Conservation (phyloP, 2,329 filamentous ascomycete species). For the Gyromitra esculenta region DNA sequence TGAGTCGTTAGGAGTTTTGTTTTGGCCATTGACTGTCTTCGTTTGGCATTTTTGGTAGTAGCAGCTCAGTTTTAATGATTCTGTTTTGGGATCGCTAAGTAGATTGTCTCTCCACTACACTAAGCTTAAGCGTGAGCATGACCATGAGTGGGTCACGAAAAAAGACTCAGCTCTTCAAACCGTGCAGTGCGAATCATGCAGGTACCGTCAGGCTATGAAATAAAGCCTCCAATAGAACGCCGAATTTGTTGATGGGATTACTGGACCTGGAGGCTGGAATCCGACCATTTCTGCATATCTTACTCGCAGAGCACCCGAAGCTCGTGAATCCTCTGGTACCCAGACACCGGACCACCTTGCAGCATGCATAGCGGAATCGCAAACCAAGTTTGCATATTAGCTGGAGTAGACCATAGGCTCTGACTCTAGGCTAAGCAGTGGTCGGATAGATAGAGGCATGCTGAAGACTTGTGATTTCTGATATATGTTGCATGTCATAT, state of each 20-base stretch:
- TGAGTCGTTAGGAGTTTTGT: slow-evolving; percentile 26
- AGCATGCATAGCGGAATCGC: not conserved
- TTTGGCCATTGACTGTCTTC: slow-evolving; percentile 24
- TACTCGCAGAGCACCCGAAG: slow-evolving; percentile 12
- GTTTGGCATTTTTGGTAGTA: slow-evolving; percentile 27
- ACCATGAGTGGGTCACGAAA: not conserved
- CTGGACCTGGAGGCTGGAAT: not conserved
- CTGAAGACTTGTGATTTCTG: slow-evolving; percentile 17
- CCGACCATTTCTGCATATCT: not conserved
- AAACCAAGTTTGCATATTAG: not conserved
- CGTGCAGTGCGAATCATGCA: not conserved
- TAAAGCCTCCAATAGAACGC: not conserved
- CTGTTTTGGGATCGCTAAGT: slow-evolving; percentile 2
- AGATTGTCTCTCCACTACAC: not conserved
- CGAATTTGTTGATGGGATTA: not conserved
- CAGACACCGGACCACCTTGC: not conserved
- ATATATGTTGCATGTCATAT: slow-evolving; percentile 4
- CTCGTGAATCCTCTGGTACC: not conserved
- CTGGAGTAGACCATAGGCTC: not conserved
- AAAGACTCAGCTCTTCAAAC: not conserved
- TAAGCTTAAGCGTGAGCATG: not conserved
- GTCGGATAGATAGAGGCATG: not conserved
- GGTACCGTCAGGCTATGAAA: not conserved
- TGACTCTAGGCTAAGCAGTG: not conserved
- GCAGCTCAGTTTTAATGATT: slow-evolving; percentile 27